Evolutionary conservation across 176 grass and related monocot species (phyloP), one percentile per base, ranked within the genome.

Genomic region (Themeda triandra): DNA sequence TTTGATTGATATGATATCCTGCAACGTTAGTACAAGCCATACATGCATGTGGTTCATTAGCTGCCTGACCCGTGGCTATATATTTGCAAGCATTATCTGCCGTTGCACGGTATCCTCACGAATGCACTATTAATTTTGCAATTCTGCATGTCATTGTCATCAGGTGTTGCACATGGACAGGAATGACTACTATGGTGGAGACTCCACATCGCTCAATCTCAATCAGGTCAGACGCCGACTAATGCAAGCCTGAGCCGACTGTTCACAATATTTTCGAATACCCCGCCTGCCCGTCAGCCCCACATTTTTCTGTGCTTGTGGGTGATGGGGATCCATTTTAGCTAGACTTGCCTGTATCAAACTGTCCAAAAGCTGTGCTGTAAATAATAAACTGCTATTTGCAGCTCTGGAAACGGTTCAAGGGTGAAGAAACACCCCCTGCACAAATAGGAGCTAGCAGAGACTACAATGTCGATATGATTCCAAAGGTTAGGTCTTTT

Each of bases 381-480:
- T 23, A 72, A 80, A 72, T 75, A n/a, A n/a, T 17, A 63, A 19
- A 24, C 18, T 82, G 21, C 41, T 28, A 19, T 36, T 69, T 70
- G 21, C 84, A 98, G 95, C 81, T 98, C 3, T 98, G 95, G 95
- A 98, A 93, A 89, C 89, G 92, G 72, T 98, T 98, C 84, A 91
- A 86, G 72, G 92, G 92, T 19, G 84, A 92, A 41, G 82, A 88
- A 23, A 82, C 86, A 8, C 88, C 90, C 1, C 92, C 92, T 19
- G 84, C 84, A 0, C 59, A 88, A 42, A 62, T 94, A 42, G 92
- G 95, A 4, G 58, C 92, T 6, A 94, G 92, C 90, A 98, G 82
- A 85, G 95, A 98, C 51, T 98, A 98, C 84, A 98, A 98, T 30
- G 95, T 98, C 11, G 95, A 98, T 39, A 98, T 98, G 95, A 68